A percentile compares a stretch with the other conserved stretches of the same genome.
Evolutionary conservation across 2,329 filamentous ascomycete genomes (phyloP).

Genomic region (Ophiostoma ips): DNA sequence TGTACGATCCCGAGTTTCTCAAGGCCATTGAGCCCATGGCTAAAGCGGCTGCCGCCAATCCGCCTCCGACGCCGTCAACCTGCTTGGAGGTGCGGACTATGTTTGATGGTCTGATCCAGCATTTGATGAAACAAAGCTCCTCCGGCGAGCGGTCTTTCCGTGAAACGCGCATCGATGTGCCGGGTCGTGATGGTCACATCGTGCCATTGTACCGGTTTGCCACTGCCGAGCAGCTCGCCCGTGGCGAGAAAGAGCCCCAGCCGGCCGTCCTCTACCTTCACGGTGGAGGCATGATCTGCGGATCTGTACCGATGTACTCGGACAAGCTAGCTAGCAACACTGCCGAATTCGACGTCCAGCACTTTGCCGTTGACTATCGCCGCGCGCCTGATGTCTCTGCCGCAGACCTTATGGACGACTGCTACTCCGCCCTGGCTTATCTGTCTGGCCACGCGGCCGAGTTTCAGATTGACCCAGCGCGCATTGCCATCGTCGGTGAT

Average conservation of each 20-base stretch:
- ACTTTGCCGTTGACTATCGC: slow-evolving; percentile 31
- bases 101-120: too few species aligned
- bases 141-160: too few species aligned
- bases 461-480: slow-evolving; percentile 15
- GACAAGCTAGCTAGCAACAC: slow-evolving; percentile 12
- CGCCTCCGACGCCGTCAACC: too few species aligned
- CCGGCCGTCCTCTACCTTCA: slow-evolving; percentile 16
- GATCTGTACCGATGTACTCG: slow-evolving; percentile 11
- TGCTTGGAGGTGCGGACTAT: too few species aligned
- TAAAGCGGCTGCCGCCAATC: too few species aligned
- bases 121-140: too few species aligned
- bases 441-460: slow-evolving; percentile 20
- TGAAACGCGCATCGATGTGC: too few species aligned
- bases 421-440: slow-evolving; percentile 17
- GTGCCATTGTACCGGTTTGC: slow-evolving; percentile 8
- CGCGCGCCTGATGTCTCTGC: slow-evolving; percentile 35
- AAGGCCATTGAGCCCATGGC: too few species aligned
- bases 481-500: slow-evolving; percentile 16
- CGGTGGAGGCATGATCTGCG: slow-evolving; percentile 18
- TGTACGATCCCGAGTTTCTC: too few species aligned
- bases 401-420: slow-evolving; percentile 30
- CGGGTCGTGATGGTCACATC: too few species aligned
- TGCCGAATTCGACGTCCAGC: slow-evolving; percentile 10
- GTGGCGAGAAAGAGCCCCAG: background rate
- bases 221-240: slow-evolving; percentile 4